These are phyloP conservation scores for Pseudohalonectria lignicola DNA, from an alignment of 2,329 filamentous ascomycete species.

Conservation along the genomic window DNA sequence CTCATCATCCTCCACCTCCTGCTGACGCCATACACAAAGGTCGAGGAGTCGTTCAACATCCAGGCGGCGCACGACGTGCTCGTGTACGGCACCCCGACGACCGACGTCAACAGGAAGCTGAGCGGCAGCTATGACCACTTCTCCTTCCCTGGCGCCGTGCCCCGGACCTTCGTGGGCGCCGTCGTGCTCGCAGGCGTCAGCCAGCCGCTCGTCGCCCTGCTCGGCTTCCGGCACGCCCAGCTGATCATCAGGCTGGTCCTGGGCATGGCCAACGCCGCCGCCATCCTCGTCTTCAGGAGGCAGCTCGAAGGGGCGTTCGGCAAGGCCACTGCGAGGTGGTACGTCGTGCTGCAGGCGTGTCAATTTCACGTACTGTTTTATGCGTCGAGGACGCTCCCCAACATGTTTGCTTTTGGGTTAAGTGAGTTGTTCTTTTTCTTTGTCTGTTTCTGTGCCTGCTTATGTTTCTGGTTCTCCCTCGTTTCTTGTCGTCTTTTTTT, in stretches of 20 bases:
- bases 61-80: conserved; percentile 89
- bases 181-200: conserved; percentile 63
- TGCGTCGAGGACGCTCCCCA: conserved; percentile 80
- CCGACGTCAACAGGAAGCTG: conserved; percentile 41
- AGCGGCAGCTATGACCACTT: conserved; percentile 73
- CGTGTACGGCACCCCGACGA: conserved; percentile 61
- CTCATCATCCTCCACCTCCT: conserved; percentile 59
- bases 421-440: conserved; percentile 41
- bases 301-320: conserved; percentile 61
- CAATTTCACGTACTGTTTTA: conserved; percentile 96
- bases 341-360: conserved; percentile 60
- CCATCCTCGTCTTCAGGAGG: conserved; percentile 54
- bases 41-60: conserved; percentile 97
- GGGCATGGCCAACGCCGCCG: conserved; percentile 62
- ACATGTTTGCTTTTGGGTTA: conserved; percentile 89
- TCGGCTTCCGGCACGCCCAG: conserved; percentile 44
- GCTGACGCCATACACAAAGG: conserved; percentile 82
- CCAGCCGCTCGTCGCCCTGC: conserved; percentile 50
- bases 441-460: not conserved
- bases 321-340: conserved; percentile 62
- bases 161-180: conserved; percentile 79
- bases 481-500: no score
- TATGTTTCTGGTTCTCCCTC: no score
- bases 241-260: conserved; percentile 63
- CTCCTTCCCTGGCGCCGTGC: conserved; percentile 81